Evolutionary conservation across 2,329 filamentous ascomycete species (phyloP).

Genomic region (Harringtonia aguacate): DNA sequence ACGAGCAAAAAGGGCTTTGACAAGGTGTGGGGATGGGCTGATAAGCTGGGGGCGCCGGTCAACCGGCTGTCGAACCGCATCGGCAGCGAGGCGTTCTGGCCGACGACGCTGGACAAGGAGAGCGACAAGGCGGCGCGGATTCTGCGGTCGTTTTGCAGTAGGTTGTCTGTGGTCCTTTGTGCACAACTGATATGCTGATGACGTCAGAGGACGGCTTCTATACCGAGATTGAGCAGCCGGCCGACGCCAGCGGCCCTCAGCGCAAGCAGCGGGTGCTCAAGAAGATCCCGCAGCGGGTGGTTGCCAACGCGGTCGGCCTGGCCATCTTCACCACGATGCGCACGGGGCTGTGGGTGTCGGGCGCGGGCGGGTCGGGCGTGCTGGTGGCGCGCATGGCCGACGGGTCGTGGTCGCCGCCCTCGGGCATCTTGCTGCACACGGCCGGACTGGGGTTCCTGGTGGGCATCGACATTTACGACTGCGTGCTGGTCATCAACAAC

Average conservation of each 20-base stretch:
- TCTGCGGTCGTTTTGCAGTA: slow-evolving; percentile 59
- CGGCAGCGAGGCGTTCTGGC: slow-evolving; percentile 67
- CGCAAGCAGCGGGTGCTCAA: slow-evolving; percentile 33
- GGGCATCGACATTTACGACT: slow-evolving; percentile 82
- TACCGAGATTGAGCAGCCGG: slow-evolving; percentile 19
- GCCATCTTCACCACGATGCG: slow-evolving; percentile 61
- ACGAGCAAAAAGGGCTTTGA: slow-evolving; percentile 49
- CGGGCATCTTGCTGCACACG: slow-evolving; percentile 71
- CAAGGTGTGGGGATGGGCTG: slow-evolving; percentile 56
- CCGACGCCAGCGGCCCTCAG: slow-evolving; percentile 10
- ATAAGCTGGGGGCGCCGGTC: slow-evolving; percentile 39
- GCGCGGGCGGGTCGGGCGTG: slow-evolving; percentile 49
- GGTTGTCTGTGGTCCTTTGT: slow-evolving; percentile 3
- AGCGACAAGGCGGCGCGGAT: slow-evolving; percentile 68
- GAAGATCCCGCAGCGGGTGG: slow-evolving; percentile 48
- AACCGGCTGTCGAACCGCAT: slow-evolving; percentile 22
- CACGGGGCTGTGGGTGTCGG: slow-evolving; percentile 43
- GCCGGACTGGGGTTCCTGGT: slow-evolving; percentile 70
- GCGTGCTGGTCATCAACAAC: slow-evolving; percentile 77
- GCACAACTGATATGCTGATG: slow-evolving; percentile 11
- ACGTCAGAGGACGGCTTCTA: slow-evolving; percentile 42
- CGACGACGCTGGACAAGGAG: slow-evolving; percentile 62
- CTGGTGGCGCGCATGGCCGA: slow-evolving; percentile 46
- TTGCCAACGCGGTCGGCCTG: slow-evolving; percentile 54
- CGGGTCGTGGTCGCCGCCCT: slow-evolving; percentile 60